Evolutionary conservation across 345 rosid genomes (phyloP), one percentile per base, ranked within the genome.

Genomic region (Gossypium turneri): DNA sequence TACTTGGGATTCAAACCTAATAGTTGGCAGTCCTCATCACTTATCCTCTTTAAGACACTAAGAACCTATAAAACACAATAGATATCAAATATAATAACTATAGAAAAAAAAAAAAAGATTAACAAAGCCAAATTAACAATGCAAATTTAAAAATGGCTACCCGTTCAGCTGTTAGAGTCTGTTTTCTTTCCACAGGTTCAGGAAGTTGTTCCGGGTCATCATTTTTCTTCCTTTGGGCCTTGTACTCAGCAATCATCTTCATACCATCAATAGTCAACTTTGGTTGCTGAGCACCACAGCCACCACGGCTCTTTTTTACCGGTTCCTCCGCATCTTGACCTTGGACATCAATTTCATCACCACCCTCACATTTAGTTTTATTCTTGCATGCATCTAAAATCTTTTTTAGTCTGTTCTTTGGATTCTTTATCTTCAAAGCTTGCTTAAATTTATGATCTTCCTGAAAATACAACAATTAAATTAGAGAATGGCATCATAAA

Each of bases 131-230:
- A 15, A 19, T n/a, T 56, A 56, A 56, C 10, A 1, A 9, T 3
- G 24, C 45, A n/a, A 44, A 65, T 15, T 24, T 24, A 38, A 20
- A 52, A 67, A 67, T 19, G 51, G 44, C 63, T 73, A 95, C 98
- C 87, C 88, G 87, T 80, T 95, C 98, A 38, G 99, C 98, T 71
- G 93, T 88, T 71, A 95, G 98, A 24, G 92, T 91, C 88, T 93
- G 96, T 81, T 95, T 95, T 81, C 98, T 89, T 80, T 88, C 98
- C 38, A 88, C 96, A 51, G 93, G 98, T 84, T 94, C 98, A 19
- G 98, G 98, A 81, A 94, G 89, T 79, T 92, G 98, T 59, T 94
- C 93, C 76, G 73, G 90, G 77, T 94, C 98, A 75, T 94, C 97
- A 41, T 2, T 88, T 79, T 89, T 94, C 87, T 92, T 94, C 81